Evolutionary conservation across 257 asterid species (phyloP), one percentile per base, ranked within the genome.

Genomic region (Thymus mandschuricus): DNA sequence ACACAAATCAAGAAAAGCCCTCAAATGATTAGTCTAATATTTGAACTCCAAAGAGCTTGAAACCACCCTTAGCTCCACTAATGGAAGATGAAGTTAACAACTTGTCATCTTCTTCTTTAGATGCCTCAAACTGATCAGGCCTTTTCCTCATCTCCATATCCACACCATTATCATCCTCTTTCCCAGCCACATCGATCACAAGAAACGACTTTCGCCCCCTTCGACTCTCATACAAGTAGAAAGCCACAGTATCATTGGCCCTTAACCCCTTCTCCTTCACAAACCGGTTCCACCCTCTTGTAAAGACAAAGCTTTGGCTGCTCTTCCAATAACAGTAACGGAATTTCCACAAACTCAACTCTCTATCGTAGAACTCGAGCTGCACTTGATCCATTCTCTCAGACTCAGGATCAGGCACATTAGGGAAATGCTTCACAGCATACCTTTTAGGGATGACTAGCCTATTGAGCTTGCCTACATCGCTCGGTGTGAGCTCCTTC

Each of bases 281-380:
- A 67, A 84, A 91, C 10, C 82, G 54, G 38, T 81, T 86, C 97
- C 98, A 91, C 3, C 98, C 97, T 13, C 89, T 75, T 0, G 98
- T 91, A 76, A 93, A 88, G 3, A 85, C 96, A 11, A 77, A 91
- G 40, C 95, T 91, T 43, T 91, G 96, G 81, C 98, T 91, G 49
- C 97, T 94, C 81, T 85, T 89, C 89, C 98, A 93, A 51, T 93
- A 91, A 5, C 94, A 91, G 10, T 84, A 87, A 6, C 92, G 61
- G 27, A 93, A 93, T 56, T 80, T 89, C 96, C 98, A 91, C 46
- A 68, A n/a, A 11, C 44, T 76, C 88, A 78, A 87, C n/a, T 79
- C 66, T 35, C 68, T 80, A 34, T 89, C 97, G 5, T 75, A 80
- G 31, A 91, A 89, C 15, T 76, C 86, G 33, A 94, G 67, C 71